phyloP scores from a whole-genome alignment of 805 yeast species.

The Suhomyces sp. region DNA sequence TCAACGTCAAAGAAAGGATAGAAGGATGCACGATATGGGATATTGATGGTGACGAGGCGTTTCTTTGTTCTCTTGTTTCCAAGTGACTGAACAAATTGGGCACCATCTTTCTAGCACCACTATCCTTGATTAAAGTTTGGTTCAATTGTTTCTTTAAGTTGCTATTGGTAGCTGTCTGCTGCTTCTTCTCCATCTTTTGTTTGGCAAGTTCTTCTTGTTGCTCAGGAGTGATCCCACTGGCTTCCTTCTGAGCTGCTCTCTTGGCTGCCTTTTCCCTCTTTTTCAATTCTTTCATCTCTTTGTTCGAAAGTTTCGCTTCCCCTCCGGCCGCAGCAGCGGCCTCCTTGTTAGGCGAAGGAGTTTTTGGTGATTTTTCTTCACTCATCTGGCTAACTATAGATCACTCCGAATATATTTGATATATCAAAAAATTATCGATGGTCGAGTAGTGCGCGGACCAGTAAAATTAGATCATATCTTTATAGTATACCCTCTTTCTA shows the following conservation, averaged over 20 bases:
- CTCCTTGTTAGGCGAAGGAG: background rate
- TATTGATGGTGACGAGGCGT: slow-evolving; percentile 51
- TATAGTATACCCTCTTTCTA: background rate
- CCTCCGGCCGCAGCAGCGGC: slow-evolving; percentile 3
- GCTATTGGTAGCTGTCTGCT: slow-evolving; percentile 43
- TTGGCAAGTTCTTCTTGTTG: slow-evolving; percentile 40
- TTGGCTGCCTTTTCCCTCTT: slow-evolving; percentile 90
- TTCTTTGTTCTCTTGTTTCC: slow-evolving; percentile 74
- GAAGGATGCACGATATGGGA: slow-evolving; percentile 83
- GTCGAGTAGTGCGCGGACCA: background rate
- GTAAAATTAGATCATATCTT: no score
- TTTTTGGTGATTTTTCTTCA: background rate
- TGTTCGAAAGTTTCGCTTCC: slow-evolving; percentile 49
- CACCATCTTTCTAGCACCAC: slow-evolving; percentile 39
- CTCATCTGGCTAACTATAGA: background rate
- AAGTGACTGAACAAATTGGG: slow-evolving; percentile 75
- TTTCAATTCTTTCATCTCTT: slow-evolving; percentile 82
- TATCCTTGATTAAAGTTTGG: slow-evolving; percentile 47
- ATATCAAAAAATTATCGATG: background rate
- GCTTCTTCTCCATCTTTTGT: slow-evolving; percentile 42
- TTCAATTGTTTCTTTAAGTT: slow-evolving; percentile 54
- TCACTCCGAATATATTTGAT: background rate
- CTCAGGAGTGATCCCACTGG: slow-evolving; percentile 52
- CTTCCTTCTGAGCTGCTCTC: slow-evolving; percentile 82
- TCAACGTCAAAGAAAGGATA: slow-evolving; percentile 71